phyloP scores from a whole-genome alignment of 768 basidiomycete genomes.

The Lactarius pseudohatsudake region DNA sequence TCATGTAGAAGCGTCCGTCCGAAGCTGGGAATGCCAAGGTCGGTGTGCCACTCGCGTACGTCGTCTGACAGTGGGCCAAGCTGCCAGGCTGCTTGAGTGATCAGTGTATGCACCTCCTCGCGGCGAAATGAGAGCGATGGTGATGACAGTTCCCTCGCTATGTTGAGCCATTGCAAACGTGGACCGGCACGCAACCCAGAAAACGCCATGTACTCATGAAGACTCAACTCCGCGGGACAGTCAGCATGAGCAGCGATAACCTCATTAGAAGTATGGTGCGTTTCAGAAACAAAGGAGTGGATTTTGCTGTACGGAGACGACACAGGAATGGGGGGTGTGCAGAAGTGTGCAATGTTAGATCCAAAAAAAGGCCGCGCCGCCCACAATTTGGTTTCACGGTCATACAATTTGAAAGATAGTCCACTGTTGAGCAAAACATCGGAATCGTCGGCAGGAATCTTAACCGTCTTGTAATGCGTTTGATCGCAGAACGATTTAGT shows the following conservation, averaged over 20 bases:
- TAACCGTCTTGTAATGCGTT: not conserved
- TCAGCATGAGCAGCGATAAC: slow-evolving; percentile 42
- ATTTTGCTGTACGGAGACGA: not conserved
- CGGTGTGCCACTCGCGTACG: slow-evolving; percentile 42
- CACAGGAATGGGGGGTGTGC: not conserved
- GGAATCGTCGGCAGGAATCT: not conserved
- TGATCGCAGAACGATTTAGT: not conserved
- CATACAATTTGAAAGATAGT: not conserved
- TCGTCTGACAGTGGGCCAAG: slow-evolving; percentile 34
- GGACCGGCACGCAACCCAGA: slow-evolving; percentile 47
- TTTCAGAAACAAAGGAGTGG: not conserved
- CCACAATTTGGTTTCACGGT: not conserved
- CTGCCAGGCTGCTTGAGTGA: slow-evolving; percentile 48
- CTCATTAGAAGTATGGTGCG: slow-evolving; percentile 39
- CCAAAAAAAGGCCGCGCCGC: not conserved
- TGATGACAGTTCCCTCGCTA: slow-evolving; percentile 38
- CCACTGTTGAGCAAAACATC: not conserved
- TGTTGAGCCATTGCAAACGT: slow-evolving; percentile 41
- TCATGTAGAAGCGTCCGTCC: slow-evolving; percentile 38
- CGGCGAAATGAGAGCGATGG: slow-evolving; percentile 41
- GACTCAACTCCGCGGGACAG: slow-evolving; percentile 41
- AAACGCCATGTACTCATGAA: slow-evolving; percentile 49
- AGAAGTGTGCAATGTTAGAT: not conserved
- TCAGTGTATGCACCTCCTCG: slow-evolving; percentile 42
- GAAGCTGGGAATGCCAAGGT: slow-evolving; percentile 38